Evolutionary conservation across 257 asterid genomes (phyloP).

Genomic region (Solanum rostratum): DNA sequence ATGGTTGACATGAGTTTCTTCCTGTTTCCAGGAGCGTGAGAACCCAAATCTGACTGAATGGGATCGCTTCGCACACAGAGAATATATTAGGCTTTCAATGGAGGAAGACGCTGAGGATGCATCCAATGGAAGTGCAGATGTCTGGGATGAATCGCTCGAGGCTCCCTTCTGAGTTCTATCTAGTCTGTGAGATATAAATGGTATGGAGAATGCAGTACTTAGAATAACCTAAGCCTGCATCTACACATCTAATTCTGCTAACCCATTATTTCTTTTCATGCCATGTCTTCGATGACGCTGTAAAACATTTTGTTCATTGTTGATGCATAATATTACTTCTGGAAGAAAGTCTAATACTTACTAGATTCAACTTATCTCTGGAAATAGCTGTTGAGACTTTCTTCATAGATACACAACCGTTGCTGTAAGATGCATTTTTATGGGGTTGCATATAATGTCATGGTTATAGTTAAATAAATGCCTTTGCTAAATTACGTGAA

Average conservation of each 20-base stretch:
- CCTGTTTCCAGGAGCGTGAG: constrained; percentile 80
- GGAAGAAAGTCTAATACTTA: neutral
- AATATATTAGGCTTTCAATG: constrained; percentile 97
- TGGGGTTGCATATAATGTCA: neutral
- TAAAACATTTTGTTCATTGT: neutral
- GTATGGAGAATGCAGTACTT: constrained; percentile 3
- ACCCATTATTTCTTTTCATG: neutral
- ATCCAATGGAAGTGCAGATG: constrained; percentile 99
- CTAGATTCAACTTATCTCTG: neutral
- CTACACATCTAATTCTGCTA: neutral
- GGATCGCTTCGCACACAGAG: constrained; percentile 99
- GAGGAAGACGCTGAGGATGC: constrained; percentile 99
- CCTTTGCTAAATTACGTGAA: neutral
- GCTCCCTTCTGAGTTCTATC: constrained; percentile 83
- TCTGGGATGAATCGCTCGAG: constrained; percentile 99
- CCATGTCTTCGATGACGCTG: neutral
- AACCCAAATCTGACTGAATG: constrained; percentile 96
- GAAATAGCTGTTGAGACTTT: neutral
- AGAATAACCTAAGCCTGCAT: neutral
- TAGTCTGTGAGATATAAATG: constrained; percentile 31
- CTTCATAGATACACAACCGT: neutral
- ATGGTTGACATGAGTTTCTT: constrained; percentile 6
- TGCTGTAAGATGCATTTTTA: neutral
- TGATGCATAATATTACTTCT: neutral
- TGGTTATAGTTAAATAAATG: neutral